phyloP scores from a whole-genome alignment of 805 yeast genomes.

The Jamesozyma spencerorum region DNA sequence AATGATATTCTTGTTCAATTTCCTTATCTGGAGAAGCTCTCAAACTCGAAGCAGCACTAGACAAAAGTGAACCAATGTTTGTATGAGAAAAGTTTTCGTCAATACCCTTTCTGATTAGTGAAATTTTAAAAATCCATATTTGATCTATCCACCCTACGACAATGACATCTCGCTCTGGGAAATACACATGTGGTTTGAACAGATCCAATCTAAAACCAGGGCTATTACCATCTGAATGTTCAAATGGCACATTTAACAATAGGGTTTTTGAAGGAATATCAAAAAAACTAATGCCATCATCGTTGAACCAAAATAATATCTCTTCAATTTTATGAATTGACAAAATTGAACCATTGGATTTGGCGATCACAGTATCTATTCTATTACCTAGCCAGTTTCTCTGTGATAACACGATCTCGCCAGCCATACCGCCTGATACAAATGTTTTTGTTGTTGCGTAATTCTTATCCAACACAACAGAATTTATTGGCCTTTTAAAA shows the following conservation, averaged over 20 bases:
- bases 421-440: slow-evolving; percentile 84
- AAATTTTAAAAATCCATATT: slow-evolving; percentile 59
- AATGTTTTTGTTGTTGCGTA: slow-evolving; percentile 56
- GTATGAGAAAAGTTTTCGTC: slow-evolving; percentile 1
- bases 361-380: slow-evolving; percentile 53
- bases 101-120: slow-evolving; percentile 10
- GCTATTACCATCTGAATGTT: slow-evolving; percentile 35
- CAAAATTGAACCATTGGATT: slow-evolving; percentile 59
- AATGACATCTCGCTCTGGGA: slow-evolving; percentile 55
- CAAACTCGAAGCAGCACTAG: slow-evolving; percentile 40
- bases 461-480: slow-evolving; percentile 70
- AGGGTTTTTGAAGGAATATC: slow-evolving; percentile 44
- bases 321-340: slow-evolving; percentile 55
- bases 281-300: slow-evolving; percentile 62
- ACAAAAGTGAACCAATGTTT: slow-evolving; percentile 25
- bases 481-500: slow-evolving; percentile 79
- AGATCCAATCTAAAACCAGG: slow-evolving; percentile 49
- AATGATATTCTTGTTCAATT: slow-evolving; percentile 31
- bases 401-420: slow-evolving; percentile 64
- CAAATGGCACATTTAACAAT: slow-evolving; percentile 42
- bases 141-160: slow-evolving; percentile 77
- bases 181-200: slow-evolving; percentile 70
- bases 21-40: slow-evolving; percentile 36
- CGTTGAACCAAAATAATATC: slow-evolving; percentile 75
- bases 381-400: slow-evolving; percentile 84